Evolutionary conservation across 805 yeast species (phyloP).

Genomic region (Cyberlindnera mississippiensis): DNA sequence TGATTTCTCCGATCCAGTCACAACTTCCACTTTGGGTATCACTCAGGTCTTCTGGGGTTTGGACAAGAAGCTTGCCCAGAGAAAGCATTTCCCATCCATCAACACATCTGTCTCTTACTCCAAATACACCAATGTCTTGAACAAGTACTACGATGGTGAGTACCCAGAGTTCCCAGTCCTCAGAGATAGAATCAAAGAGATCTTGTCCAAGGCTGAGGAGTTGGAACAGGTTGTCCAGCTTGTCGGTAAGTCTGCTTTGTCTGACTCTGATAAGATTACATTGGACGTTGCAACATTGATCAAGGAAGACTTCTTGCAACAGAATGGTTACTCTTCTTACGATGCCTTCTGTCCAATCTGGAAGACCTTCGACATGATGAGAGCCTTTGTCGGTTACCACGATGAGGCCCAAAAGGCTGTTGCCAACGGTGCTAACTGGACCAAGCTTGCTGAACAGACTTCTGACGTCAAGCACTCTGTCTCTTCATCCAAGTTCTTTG

Average conservation of each 20-base stretch:
- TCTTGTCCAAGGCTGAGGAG: constrained; percentile 95
- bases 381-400: constrained; percentile 81
- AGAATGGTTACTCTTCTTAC: constrained; percentile 96
- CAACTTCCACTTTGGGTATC: constrained; percentile 96
- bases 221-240: constrained; percentile 98
- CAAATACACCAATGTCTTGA: constrained; percentile 85
- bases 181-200: constrained; percentile 91
- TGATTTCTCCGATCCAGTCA: constrained; percentile 99
- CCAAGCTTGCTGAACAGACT: constrained; percentile 84
- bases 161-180: constrained; percentile 89
- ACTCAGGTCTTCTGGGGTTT: constrained; percentile 99
- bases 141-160: constrained; percentile 77
- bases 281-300: constrained; percentile 87
- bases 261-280: constrained; percentile 95
- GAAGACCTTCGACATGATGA: constrained; percentile 99
- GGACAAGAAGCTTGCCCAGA: constrained; percentile 97
- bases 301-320: constrained; percentile 98
- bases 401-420: constrained; percentile 98
- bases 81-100: constrained; percentile 99
- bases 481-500: constrained; percentile 91
- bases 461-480: constrained; percentile 90
- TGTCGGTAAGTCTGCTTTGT: constrained; percentile 96
- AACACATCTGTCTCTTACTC: constrained; percentile 96
- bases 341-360: constrained; percentile 99
- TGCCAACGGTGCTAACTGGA: constrained; percentile 91